Conservation (phyloP, 306 rosid species). For the Cicer judaicum region DNA sequence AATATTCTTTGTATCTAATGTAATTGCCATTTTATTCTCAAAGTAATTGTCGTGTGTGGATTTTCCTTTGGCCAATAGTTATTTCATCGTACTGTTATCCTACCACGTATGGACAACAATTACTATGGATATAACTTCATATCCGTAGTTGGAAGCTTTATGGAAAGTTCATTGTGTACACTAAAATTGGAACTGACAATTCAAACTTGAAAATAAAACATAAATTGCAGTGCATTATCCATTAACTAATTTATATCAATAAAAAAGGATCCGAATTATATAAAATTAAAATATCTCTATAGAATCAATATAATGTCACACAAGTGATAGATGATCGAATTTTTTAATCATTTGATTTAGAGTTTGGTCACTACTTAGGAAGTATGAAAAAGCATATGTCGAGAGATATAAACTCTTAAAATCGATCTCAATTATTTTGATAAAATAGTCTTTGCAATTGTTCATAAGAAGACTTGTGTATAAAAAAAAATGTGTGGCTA, state of each 20-base stretch:
- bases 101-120: constrained; percentile 23
- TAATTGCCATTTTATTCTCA: constrained; percentile 22
- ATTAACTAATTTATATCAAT: neutral
- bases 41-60: constrained; percentile 9
- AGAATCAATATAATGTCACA: too few species aligned
- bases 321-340: too few species aligned
- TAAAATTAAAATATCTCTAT: neutral
- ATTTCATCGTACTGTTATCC: constrained; percentile 5
- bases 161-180: constrained; percentile 12
- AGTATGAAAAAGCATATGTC: too few species aligned
- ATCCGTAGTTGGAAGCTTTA: constrained; percentile 12
- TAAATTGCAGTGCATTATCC: neutral
- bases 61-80: constrained; percentile 23
- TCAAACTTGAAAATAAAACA: constrained; percentile 6
- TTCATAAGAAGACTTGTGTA: too few species aligned
- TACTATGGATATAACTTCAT: neutral
- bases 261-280: neutral
- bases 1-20: neutral
- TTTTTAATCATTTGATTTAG: too few species aligned
- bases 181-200: constrained; percentile 11
- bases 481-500: neutral
- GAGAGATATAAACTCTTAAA: too few species aligned
- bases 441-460: too few species aligned
- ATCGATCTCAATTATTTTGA: too few species aligned
- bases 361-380: too few species aligned